These are phyloP conservation scores for Ogataea pignaliae DNA, from an alignment of 805 yeast species.

Conservation along the genomic window DNA sequence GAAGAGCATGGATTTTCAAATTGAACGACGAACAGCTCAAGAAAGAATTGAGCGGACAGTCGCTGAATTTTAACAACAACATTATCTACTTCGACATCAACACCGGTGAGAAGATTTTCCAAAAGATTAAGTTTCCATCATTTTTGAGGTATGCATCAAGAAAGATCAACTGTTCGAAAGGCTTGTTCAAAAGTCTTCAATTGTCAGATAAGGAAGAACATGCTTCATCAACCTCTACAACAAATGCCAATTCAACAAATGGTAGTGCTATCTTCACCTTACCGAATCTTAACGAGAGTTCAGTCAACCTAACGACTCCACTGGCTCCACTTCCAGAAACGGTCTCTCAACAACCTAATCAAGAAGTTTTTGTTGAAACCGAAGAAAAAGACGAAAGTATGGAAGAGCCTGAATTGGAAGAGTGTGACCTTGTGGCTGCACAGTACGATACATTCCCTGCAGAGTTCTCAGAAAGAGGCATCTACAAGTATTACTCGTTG, in stretches of 20 bases:
- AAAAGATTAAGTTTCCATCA: constrained; percentile 40
- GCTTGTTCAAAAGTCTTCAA: constrained; percentile 34
- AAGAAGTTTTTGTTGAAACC: not conserved
- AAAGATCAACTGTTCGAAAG: constrained; percentile 52
- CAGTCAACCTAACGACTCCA: not conserved
- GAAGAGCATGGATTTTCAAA: constrained; percentile 78
- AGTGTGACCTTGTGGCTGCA: constrained; percentile 26
- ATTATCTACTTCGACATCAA: constrained; percentile 56
- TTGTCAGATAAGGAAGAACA: constrained; percentile 1
- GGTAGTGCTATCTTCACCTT: not conserved
- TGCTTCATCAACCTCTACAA: not conserved
- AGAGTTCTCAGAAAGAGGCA: constrained; percentile 46
- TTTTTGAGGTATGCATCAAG: constrained; percentile 50
- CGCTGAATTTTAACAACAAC: constrained; percentile 28
- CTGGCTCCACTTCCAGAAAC: not conserved
- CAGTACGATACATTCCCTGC: constrained; percentile 47
- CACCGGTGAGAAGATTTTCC: constrained; percentile 56
- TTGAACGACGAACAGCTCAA: constrained; percentile 22
- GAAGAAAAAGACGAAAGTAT: constrained; percentile 29
- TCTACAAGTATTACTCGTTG: constrained; percentile 53
- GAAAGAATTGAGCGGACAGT: constrained; percentile 20
- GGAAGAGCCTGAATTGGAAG: constrained; percentile 1
- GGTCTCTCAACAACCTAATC: not conserved
- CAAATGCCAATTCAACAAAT: not conserved
- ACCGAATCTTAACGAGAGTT: not conserved